Conservation (phyloP, 371 early-diverging fungal species). For the Rhizopus microsporus region DNA sequence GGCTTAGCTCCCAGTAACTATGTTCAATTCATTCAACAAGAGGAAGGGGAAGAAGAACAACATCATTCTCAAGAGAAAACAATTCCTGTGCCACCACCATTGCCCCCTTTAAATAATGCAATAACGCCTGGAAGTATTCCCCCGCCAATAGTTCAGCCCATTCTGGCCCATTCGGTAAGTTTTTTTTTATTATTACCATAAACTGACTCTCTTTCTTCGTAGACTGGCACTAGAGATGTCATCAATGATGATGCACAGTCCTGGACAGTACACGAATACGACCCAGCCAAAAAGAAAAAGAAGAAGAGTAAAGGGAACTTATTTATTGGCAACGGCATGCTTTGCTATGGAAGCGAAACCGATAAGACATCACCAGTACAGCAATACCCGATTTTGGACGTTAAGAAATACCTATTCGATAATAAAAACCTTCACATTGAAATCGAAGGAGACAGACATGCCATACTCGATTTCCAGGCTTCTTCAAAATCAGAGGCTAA, state of each 20-base stretch:
- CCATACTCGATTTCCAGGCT: constrained; percentile 67
- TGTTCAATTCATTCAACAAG: constrained; percentile 50
- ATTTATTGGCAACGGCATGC: constrained; percentile 65
- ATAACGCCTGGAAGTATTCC: background rate
- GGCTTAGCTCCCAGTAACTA: constrained; percentile 83
- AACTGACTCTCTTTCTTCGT: background rate
- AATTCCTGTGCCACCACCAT: constrained; percentile 12
- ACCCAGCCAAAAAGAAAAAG: constrained; percentile 76
- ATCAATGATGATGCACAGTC: constrained; percentile 41
- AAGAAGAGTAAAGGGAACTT: constrained; percentile 73
- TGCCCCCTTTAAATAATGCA: background rate
- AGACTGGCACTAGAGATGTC: constrained; percentile 27
- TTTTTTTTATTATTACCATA: background rate
- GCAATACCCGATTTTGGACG: constrained; percentile 63
- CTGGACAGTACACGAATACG: constrained; percentile 57
- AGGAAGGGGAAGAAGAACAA: constrained; percentile 7
- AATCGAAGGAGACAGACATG: constrained; percentile 54
- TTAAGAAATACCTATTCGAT: constrained; percentile 60
- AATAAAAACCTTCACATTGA: constrained; percentile 66
- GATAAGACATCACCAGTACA: constrained; percentile 74
- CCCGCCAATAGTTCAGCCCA: constrained; percentile 21
- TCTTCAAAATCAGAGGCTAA: constrained; percentile 71
- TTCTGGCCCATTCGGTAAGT: constrained; percentile 29
- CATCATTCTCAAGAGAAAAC: constrained; percentile 4
- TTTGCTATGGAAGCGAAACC: constrained; percentile 72